These are phyloP conservation scores for Russula griseocarnosa DNA, from an alignment of 768 basidiomycete species.

Conservation along the genomic window DNA sequence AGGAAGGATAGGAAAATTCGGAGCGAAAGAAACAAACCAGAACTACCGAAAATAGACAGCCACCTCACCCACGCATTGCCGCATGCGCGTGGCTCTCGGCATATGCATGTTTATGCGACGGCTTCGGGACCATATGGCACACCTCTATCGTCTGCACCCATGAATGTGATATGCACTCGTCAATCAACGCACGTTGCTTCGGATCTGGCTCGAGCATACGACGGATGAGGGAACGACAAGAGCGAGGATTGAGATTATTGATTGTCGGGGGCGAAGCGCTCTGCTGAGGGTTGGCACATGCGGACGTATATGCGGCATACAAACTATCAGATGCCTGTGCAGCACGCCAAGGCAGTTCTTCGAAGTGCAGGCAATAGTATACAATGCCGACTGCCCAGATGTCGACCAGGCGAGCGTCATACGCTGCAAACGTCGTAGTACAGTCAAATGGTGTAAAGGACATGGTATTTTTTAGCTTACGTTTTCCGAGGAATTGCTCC, in stretches of 20 bases:
- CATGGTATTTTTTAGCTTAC: conserved; percentile 53
- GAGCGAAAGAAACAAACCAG: neutral
- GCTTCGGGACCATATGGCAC: conserved; percentile 60
- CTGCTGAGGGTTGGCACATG: conserved; percentile 46
- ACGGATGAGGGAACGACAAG: conserved; percentile 77
- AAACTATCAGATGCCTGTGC: conserved; percentile 80
- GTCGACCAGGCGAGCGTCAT: conserved; percentile 95
- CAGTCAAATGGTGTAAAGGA: conserved; percentile 40
- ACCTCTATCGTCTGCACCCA: conserved; percentile 84
- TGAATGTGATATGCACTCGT: conserved; percentile 70
- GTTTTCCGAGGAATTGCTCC: conserved; percentile 94
- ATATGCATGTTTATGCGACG: conserved; percentile 65
- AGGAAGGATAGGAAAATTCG: neutral
- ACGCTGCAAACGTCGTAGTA: conserved; percentile 52
- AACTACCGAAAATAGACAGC: neutral
- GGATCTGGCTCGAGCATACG: conserved; percentile 97
- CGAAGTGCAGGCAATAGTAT: conserved; percentile 98
- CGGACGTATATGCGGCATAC: conserved; percentile 69
- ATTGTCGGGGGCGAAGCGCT: conserved; percentile 61
- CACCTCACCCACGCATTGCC: conserved; percentile 18
- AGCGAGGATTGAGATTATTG: conserved; percentile 82
- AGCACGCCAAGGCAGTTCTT: conserved; percentile 96
- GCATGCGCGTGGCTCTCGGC: conserved; percentile 24
- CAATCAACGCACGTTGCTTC: conserved; percentile 66
- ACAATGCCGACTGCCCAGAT: conserved; percentile 97